Evolutionary conservation across 2,329 filamentous ascomycete genomes (phyloP), one percentile per base, ranked within the genome.

Genomic region (Colletotrichum simmondsii): DNA sequence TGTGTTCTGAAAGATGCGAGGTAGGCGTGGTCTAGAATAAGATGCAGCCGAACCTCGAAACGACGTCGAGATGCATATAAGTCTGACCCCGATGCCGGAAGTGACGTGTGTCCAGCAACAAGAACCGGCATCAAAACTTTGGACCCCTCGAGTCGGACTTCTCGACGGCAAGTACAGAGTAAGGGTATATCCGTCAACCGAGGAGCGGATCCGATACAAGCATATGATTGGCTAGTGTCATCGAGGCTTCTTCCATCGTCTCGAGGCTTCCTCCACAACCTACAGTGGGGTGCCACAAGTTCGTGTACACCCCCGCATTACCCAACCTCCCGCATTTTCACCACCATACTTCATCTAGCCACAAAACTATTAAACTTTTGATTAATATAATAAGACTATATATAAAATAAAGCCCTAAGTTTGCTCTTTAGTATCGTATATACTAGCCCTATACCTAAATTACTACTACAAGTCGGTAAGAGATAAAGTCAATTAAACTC

Each of bases 171-270:
- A 10, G 26, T 59, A 22, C 22, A 42, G 16, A 42, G 37, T 42
- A 14, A 42, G 37, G 6, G 6, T 30, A 26, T 26, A 30, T 66
- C 8, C 64, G 49, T 65, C 10, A 46, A 32, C 53, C 26, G 42
- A 5, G n/a, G 32, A 5, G 64, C 35, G 35, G 35, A 59, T 32
- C 53, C 14, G 54, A 52, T 49, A 66, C 6, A 49, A 12, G 6
- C 12, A 59, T 52, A 26, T 49, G 49, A 66, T 59, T 46, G 64
- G 64, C 19, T 49, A n/a, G 14, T 14, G 24, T 16, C 5, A 60
- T 30, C 19, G 66, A 70, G 42, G 54, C 30, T 73, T 73, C 71
- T 70, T 60, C 71, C 22, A 30, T 22, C 35, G 42, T 73, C 66
- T 70, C 42, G 66, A 28, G 35, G 32, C 22, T 73, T 73, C 67